Evolutionary conservation across 192 early-diverging fungal species (phyloP).

Genomic region (Chytriomyces sp.): DNA sequence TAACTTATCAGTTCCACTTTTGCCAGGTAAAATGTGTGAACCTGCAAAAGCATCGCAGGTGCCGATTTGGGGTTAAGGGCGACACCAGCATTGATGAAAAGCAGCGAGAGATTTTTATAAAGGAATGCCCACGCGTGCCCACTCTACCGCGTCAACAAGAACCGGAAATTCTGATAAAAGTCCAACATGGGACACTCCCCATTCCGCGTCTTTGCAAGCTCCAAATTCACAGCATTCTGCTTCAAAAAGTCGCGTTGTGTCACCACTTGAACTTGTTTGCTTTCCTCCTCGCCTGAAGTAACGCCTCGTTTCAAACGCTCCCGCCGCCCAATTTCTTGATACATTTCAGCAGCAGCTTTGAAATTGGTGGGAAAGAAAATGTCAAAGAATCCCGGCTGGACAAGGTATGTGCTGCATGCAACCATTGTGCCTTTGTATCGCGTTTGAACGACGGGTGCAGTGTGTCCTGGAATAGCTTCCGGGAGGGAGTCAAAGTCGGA

Average conservation of each 20-base stretch:
- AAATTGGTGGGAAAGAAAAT: constrained; percentile 99
- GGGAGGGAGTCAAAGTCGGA: constrained; percentile 90
- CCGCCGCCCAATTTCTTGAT: constrained; percentile 44
- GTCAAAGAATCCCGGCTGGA: constrained; percentile 98
- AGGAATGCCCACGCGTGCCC: no score
- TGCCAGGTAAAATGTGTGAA: no score
- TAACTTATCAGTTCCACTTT: no score
- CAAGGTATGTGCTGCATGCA: constrained; percentile 93
- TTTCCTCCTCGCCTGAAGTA: constrained; percentile 43
- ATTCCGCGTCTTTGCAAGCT: constrained; percentile 74
- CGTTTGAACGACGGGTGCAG: constrained; percentile 95
- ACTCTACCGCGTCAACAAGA: no score
- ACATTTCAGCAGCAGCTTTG: constrained; percentile 80
- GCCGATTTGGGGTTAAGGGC: no score
- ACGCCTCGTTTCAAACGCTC: background rate
- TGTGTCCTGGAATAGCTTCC: constrained; percentile 78
- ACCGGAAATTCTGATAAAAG: constrained; percentile 86
- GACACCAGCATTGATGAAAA: no score
- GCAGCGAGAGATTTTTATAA: no score
- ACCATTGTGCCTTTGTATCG: constrained; percentile 89
- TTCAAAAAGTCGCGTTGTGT: constrained; percentile 82
- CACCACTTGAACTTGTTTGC: constrained; percentile 49
- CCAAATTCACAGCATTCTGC: constrained; percentile 72
- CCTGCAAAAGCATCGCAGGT: no score
- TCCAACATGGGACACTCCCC: constrained; percentile 95